Evolutionary conservation across 768 basidiomycete species (phyloP).

Genomic region (Suillus spraguei): DNA sequence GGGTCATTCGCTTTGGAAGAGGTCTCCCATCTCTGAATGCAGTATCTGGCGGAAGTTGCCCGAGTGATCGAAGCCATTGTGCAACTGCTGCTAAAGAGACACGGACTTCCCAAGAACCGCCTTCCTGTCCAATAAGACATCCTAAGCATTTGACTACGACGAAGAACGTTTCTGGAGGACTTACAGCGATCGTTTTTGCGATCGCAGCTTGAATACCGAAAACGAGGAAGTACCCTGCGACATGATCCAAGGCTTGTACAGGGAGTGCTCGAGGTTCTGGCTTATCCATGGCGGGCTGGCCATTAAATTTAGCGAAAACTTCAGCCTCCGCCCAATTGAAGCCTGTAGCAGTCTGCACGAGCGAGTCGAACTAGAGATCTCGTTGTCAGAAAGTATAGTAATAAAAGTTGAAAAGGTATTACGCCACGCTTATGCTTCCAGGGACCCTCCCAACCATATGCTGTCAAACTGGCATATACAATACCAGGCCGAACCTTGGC

Average conservation of each 20-base stretch:
- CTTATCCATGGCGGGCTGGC: conserved; percentile 5
- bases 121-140: conserved; percentile 42
- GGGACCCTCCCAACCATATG: conserved; percentile 61
- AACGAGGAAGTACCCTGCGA: conserved; percentile 58
- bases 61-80: conserved; percentile 58
- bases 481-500: conserved; percentile 44
- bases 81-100: conserved; percentile 61
- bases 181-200: conserved; percentile 51
- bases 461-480: conserved; percentile 54
- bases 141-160: neutral
- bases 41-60: conserved; percentile 40
- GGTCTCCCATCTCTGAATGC: conserved; percentile 45
- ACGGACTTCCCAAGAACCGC: conserved; percentile 61
- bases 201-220: conserved; percentile 62
- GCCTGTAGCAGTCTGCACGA: conserved; percentile 63
- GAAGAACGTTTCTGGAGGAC: conserved; percentile 13
- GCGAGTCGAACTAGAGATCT: conserved; percentile 58
- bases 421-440: conserved; percentile 58
- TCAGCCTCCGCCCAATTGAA: conserved; percentile 60
- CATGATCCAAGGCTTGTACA: conserved; percentile 62
- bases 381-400: conserved; percentile 2
- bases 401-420: conserved; percentile 16
- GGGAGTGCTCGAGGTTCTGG: conserved; percentile 43
- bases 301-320: conserved; percentile 41
- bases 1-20: conserved; percentile 38